These are phyloP conservation scores for Ramularia endophylla DNA, from an alignment of 2,329 filamentous ascomycete species.

Conservation along the genomic window DNA sequence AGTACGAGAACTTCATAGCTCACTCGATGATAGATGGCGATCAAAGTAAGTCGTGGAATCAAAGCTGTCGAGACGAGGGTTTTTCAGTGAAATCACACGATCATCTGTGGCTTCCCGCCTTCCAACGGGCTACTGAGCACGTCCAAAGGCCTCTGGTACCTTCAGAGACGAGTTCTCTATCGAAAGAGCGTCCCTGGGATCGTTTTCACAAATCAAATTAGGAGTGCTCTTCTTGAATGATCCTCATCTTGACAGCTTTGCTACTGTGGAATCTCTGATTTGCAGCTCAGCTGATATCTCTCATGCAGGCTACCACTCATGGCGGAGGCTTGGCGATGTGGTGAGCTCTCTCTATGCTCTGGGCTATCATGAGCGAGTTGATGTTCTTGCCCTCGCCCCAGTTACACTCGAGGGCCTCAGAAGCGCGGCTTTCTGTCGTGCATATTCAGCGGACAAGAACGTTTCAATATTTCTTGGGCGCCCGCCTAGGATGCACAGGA, in stretches of 20 bases:
- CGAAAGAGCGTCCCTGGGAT: too few relatives aligned
- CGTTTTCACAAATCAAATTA: too few relatives aligned
- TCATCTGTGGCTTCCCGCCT: too few relatives aligned
- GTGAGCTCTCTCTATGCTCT: conserved; percentile 43
- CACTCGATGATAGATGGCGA: conserved; percentile 41
- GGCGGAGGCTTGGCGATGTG: conserved; percentile 44
- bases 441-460: conserved; percentile 44
- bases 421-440: conserved; percentile 36
- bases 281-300: conserved; percentile 5
- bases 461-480: conserved; percentile 47
- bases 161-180: too few relatives aligned
- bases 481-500: conserved; percentile 41
- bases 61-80: neutral
- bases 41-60: conserved; percentile 38
- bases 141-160: too few relatives aligned
- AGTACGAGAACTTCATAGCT: conserved; percentile 45
- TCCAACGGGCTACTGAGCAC: too few relatives aligned
- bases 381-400: conserved; percentile 27
- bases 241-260: too few relatives aligned
- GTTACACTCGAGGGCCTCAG: conserved; percentile 39
- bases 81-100: too few relatives aligned
- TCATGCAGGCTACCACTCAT: conserved; percentile 40
- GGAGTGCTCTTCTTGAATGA: too few relatives aligned
- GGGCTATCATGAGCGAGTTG: conserved; percentile 41
- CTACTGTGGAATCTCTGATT: too few relatives aligned